Base-by-base conservation (phyloP, 1,284 basidiomycete genomes). In the Pascua sp. region DNA sequence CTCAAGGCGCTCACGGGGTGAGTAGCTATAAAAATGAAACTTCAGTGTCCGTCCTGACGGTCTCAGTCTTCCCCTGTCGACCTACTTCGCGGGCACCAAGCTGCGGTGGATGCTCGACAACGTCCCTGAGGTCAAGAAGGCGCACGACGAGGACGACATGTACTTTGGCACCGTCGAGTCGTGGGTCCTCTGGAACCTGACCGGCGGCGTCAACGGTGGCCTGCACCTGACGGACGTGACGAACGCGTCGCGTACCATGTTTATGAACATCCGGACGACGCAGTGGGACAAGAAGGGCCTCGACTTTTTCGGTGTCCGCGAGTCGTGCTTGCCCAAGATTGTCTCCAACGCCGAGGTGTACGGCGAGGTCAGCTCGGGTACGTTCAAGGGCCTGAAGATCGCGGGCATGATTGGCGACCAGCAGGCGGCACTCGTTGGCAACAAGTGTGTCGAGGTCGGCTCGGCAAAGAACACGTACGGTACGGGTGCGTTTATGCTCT, bases 61-160 rank as follows among this genome's bases (percentile, higher is more conserved):
- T 3, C 42, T 9, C 42, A 57, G 93, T 41, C 53, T 96, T 42
- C 89, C 89, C 13, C 80, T 97, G 16, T 94, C 91, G 16, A 97
- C 94, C 0, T 98, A 98, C 78, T 98, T 98, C 78, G 94, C 92
- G 11, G 92, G 89, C 7, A 87, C 95, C 77, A 98, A 98, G 80
- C 81, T 97, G 57, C 84, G 89, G 49, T 98, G 95, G 95, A 91
- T 98, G 88, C 84, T 96, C 61, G 89, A 95, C 75, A 86, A 97
- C 74, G 78, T 89, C 65, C 81, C 83, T 11, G 84, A 86, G 38
- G 92, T 98, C 48, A 78, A 82, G 46, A 81, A 84, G 58, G 94
- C 95, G 0, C 88, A 94, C 73, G 86, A 90, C 45, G 79, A 83
- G 50, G 91, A 92, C 72, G 85, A 90, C 64, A 81, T 98, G 32